A percentile compares a stretch with the other conserved stretches of the same genome.
phyloP scores from a whole-genome alignment of 768 basidiomycete genomes.

The Leucocoprinus leucothites region DNA sequence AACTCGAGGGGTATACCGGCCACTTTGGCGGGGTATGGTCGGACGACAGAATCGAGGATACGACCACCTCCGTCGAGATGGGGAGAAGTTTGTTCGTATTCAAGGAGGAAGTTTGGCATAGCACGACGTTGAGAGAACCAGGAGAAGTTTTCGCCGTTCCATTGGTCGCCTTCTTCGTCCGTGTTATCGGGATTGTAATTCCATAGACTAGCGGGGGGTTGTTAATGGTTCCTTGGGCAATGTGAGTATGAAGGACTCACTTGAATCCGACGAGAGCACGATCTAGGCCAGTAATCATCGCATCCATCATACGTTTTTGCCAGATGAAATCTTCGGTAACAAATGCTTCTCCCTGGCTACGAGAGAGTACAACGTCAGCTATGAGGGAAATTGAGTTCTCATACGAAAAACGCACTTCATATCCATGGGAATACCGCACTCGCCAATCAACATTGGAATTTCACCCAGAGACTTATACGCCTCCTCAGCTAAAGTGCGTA shows the following conservation, averaged over 20 bases:
- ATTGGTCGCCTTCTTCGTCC: conserved; percentile 77
- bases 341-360: conserved; percentile 71
- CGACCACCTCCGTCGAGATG: conserved; percentile 82
- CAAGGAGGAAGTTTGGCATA: conserved; percentile 51
- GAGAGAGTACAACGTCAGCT: background rate
- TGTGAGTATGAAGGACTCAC: conserved; percentile 42
- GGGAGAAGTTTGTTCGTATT: conserved; percentile 57
- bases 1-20: conserved; percentile 78
- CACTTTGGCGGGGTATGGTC: conserved; percentile 89
- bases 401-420: conserved; percentile 66
- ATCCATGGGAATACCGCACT: conserved; percentile 96
- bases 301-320: conserved; percentile 95
- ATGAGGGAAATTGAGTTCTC: background rate
- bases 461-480: conserved; percentile 74
- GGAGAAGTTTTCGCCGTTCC: conserved; percentile 98
- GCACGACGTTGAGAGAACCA: conserved; percentile 77
- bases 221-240: background rate
- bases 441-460: conserved; percentile 82
- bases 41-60: conserved; percentile 73
- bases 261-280: conserved; percentile 77
- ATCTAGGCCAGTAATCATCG: conserved; percentile 82
- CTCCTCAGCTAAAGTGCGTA: conserved; percentile 71
- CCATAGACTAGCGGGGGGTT: conserved; percentile 63
- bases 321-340: conserved; percentile 67
- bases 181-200: conserved; percentile 90